Conservation (phyloP, 495 filamentous ascomycete species). For the Talaromyces borbonicus region DNA sequence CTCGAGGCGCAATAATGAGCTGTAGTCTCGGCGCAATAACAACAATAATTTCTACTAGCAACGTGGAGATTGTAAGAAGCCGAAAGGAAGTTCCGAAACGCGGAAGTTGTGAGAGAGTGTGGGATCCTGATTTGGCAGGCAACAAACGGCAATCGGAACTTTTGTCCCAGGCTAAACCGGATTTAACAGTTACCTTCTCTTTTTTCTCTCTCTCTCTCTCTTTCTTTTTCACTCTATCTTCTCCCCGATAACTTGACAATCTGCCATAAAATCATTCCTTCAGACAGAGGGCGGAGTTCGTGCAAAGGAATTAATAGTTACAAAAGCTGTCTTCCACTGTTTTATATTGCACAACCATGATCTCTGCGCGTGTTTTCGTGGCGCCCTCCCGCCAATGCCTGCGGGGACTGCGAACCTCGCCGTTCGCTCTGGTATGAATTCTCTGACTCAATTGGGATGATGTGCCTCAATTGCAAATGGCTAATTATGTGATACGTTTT, state of each 20-base stretch:
- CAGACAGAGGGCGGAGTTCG: conserved; percentile 5
- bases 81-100: conserved; percentile 7
- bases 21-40: too few relatives aligned
- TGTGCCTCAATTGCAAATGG: conserved; percentile 10
- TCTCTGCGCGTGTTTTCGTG: conserved; percentile 48
- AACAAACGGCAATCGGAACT: conserved; percentile 4
- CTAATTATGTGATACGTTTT: conserved; percentile 16
- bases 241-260: too few relatives aligned
- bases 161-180: conserved; percentile 1
- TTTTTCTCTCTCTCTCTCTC: background rate
- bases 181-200: background rate
- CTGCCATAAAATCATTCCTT: too few relatives aligned
- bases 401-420: conserved; percentile 37
- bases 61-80: conserved; percentile 1
- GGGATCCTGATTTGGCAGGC: background rate
- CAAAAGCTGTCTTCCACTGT: background rate
- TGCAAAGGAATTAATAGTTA: conserved; percentile 1
- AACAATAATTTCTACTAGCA: too few relatives aligned
- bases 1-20: too few relatives aligned
- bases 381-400: conserved; percentile 46
- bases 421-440: conserved; percentile 45
- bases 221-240: too few relatives aligned
- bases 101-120: conserved; percentile 3
- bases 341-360: conserved; percentile 37
- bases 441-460: conserved; percentile 4